Percentiles rank a stretch among this genome's conserved stretches.
Conservation (phyloP, 2,329 filamentous ascomycete genomes). For the Dactylonectria macrodidyma region DNA sequence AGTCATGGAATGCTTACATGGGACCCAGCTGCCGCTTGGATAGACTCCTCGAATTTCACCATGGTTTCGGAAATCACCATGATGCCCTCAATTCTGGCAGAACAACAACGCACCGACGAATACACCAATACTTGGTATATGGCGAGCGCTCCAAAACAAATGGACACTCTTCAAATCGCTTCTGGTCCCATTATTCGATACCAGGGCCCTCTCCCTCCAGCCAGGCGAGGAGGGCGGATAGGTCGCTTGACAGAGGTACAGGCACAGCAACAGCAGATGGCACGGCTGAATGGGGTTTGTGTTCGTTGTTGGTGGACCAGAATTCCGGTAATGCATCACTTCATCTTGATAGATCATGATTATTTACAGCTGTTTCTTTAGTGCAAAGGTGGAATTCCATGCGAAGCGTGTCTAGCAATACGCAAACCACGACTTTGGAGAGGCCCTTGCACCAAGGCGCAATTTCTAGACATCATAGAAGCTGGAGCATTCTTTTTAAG, state of each 20-base stretch:
- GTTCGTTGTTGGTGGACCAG: conserved; percentile 9
- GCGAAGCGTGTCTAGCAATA: conserved; percentile 7
- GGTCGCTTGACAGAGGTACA: not conserved
- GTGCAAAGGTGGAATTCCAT: conserved; percentile 12
- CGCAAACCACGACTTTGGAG: conserved; percentile 10
- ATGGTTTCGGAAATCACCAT: no score
- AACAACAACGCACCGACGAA: not conserved
- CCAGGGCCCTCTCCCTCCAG: not conserved
- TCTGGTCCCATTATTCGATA: conserved; percentile 1
- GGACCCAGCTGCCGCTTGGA: no score
- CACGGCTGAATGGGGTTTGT: conserved; percentile 11
- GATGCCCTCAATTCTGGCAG: no score
- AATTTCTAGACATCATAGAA: conserved; percentile 10
- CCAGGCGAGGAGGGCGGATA: not conserved
- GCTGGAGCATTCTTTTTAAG: conserved; percentile 10
- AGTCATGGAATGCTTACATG: no score
- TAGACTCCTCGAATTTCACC: no score
- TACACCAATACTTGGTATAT: not conserved
- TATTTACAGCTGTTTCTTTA: conserved; percentile 7
- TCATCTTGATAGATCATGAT: conserved; percentile 4
- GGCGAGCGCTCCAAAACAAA: not conserved
- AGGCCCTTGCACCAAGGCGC: conserved; percentile 15
- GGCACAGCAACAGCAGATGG: not conserved
- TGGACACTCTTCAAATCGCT: not conserved
- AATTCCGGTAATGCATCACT: conserved; percentile 11